Evolutionary conservation across 805 yeast species (phyloP).

Genomic region (Naumovozyma castellii): DNA sequence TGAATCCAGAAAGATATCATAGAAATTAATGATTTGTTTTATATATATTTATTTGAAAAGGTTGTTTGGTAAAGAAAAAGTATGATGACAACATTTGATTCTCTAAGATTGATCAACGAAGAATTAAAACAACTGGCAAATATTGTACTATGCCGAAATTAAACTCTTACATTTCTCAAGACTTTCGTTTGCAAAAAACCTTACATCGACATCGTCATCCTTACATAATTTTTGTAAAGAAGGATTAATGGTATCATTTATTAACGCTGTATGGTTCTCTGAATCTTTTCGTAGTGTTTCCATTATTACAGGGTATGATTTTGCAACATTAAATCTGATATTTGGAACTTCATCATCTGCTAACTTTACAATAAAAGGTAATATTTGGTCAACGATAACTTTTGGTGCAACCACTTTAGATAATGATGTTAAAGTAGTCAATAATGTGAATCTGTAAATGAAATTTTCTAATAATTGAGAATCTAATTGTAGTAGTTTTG

Average conservation of each 20-base stretch:
- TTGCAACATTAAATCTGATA: constrained; percentile 90
- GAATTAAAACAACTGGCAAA: neutral
- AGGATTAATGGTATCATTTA: constrained; percentile 48
- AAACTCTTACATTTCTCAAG: constrained; percentile 29
- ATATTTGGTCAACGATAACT: constrained; percentile 51
- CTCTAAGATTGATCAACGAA: too few species aligned
- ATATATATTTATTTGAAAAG: too few species aligned
- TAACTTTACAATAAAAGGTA: constrained; percentile 71
- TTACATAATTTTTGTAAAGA: constrained; percentile 51
- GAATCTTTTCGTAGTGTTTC: constrained; percentile 38
- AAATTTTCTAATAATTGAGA: constrained; percentile 47
- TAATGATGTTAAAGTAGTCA: constrained; percentile 77
- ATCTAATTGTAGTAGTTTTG: constrained; percentile 51
- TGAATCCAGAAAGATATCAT: too few species aligned
- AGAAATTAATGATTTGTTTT: too few species aligned
- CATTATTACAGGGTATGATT: constrained; percentile 57
- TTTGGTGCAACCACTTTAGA: constrained; percentile 57
- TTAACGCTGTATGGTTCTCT: constrained; percentile 27
- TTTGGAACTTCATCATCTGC: constrained; percentile 83
- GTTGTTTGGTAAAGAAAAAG: too few species aligned
- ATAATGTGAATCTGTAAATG: constrained; percentile 83
- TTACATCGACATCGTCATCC: constrained; percentile 83
- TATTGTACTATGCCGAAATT: constrained; percentile 1
- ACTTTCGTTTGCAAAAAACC: constrained; percentile 71
- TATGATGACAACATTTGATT: neutral